Conservation (phyloP, 208 protist genomes). For the Leishmania lainsoni region DNA sequence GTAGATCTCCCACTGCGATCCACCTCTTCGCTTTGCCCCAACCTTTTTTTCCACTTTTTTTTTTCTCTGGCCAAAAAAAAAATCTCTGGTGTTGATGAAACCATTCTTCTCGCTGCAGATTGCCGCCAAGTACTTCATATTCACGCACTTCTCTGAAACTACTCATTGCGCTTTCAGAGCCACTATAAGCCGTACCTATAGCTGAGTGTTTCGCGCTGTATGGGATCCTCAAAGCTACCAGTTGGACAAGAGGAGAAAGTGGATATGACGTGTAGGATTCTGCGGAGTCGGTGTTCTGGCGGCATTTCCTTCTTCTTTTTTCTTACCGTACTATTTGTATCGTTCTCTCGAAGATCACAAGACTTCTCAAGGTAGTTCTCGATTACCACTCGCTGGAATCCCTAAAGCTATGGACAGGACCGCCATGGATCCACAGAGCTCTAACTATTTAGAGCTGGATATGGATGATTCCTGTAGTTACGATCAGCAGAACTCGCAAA, state of each 20-base stretch:
- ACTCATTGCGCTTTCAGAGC: not conserved
- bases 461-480: slow-evolving; percentile 4
- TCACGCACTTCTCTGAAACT: not conserved
- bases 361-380: not conserved
- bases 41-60: no score
- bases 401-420: not conserved
- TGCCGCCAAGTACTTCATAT: slow-evolving; percentile 86
- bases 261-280: not conserved
- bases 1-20: no score
- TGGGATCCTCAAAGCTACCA: not conserved
- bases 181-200: not conserved
- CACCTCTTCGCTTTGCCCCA: no score
- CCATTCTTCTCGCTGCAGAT: slow-evolving; percentile 59
- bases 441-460: slow-evolving; percentile 16
- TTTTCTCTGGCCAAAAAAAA: no score
- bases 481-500: slow-evolving; percentile 11
- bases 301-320: not conserved
- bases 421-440: not conserved
- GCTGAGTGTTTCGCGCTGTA: not conserved
- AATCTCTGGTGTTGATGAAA: not conserved
- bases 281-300: not conserved
- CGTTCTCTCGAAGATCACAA: not conserved
- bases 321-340: not conserved
- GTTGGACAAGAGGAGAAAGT: not conserved
- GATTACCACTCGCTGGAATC: not conserved